A percentile compares a stretch with the other conserved stretches of the same genome.
Evolutionary conservation across 2,329 filamentous ascomycete genomes (phyloP).

Genomic region (Trichoderma harzianum): DNA sequence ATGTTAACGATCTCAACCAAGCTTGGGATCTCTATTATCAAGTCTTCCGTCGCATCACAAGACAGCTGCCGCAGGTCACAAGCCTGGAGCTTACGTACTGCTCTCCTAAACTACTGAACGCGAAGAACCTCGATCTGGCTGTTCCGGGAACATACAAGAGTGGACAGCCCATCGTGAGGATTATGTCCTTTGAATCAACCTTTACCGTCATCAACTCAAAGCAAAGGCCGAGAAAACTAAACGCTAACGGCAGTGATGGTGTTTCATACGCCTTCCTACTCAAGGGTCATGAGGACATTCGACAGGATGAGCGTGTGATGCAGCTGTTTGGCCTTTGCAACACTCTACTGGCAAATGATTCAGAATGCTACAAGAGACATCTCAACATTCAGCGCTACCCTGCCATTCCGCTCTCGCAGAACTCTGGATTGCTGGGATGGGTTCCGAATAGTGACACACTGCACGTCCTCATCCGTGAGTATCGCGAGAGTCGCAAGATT

Average conservation of each 20-base stretch:
- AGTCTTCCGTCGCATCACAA: slow-evolving; percentile 91
- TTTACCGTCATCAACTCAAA: slow-evolving; percentile 95
- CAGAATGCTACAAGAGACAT: slow-evolving; percentile 95
- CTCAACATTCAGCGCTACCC: slow-evolving; percentile 94
- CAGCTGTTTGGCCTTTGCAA: slow-evolving; percentile 98
- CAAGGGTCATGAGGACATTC: slow-evolving; percentile 99
- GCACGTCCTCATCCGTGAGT: slow-evolving; percentile 94
- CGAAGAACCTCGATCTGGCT: slow-evolving; percentile 82
- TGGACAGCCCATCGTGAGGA: slow-evolving; percentile 72
- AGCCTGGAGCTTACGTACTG: slow-evolving; percentile 94
- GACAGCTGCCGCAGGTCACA: slow-evolving; percentile 89
- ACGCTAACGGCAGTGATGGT: slow-evolving; percentile 84
- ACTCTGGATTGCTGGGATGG: slow-evolving; percentile 92
- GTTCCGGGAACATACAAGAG: slow-evolving; percentile 95
- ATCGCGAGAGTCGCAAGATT: slow-evolving; percentile 95
- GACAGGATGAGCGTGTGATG: slow-evolving; percentile 99
- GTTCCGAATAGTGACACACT: slow-evolving; percentile 97
- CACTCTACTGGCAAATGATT: slow-evolving; percentile 87
- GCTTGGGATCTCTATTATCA: slow-evolving; percentile 99
- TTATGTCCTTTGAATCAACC: slow-evolving; percentile 84
- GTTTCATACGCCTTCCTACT: slow-evolving; percentile 82
- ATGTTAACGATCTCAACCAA: slow-evolving; percentile 92
- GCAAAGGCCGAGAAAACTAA: slow-evolving; percentile 88
- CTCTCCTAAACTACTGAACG: slow-evolving; percentile 85
- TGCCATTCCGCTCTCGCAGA: slow-evolving; percentile 94